Evolutionary conservation across 202 grass and related monocot species (phyloP).

Genomic region (Hordeum pubiflorum): DNA sequence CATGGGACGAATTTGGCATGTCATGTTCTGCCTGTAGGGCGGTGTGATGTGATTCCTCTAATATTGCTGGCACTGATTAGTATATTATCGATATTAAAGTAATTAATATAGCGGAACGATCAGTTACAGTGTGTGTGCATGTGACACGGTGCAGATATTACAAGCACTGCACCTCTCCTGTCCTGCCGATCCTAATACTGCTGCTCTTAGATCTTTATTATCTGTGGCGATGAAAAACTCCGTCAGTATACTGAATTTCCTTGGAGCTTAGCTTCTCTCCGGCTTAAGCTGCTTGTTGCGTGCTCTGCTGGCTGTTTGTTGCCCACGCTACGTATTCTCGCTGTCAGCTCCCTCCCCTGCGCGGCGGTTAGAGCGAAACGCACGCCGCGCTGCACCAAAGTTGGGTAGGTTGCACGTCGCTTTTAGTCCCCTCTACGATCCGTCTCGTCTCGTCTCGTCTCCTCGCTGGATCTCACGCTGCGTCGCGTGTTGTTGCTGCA

Average conservation of each 20-base stretch:
- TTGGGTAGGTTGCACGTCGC: conserved; percentile 41
- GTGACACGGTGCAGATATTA: conserved; percentile 30
- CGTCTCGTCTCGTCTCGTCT: not conserved
- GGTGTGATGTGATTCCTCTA: conserved; percentile 15
- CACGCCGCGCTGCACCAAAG: not conserved
- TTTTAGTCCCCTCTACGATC: conserved; percentile 21
- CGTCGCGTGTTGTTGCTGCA: not conserved
- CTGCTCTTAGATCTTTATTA: not conserved
- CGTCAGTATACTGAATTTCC: not conserved
- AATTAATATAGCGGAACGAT: conserved; percentile 14
- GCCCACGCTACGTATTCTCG: not conserved
- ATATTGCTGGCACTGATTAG: not conserved
- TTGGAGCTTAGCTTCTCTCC: not conserved
- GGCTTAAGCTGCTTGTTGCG: not conserved
- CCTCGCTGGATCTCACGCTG: not conserved
- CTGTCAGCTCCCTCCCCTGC: not conserved
- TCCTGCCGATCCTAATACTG: not conserved
- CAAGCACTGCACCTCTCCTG: not conserved
- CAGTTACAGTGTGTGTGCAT: not conserved
- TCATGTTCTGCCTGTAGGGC: conserved; percentile 28
- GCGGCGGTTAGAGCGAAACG: not conserved
- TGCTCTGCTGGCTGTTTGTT: not conserved
- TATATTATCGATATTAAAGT: not conserved
- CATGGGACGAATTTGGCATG: conserved; percentile 8
- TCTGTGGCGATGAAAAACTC: not conserved